Conservation (phyloP, 768 basidiomycete species). For the Rhodocollybia butyracea region DNA sequence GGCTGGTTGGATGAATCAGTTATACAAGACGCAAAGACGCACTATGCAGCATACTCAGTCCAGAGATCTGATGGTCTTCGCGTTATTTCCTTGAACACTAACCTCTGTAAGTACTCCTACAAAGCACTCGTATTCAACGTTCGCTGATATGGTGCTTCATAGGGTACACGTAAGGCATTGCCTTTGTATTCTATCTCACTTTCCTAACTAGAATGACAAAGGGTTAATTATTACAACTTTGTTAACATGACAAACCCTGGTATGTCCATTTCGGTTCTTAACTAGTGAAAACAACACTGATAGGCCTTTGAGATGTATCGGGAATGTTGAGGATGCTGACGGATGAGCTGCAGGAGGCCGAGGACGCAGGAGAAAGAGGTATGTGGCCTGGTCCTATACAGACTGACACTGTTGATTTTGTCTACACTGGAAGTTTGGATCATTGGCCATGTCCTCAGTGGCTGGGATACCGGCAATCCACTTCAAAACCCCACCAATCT, state of each 20-base stretch:
- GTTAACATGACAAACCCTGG: conserved; percentile 66
- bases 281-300: too few relatives aligned
- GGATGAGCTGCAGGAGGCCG: conserved; percentile 74
- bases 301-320: too few relatives aligned
- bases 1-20: conserved; percentile 62
- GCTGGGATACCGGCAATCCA: conserved; percentile 72
- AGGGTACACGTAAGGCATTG: conserved; percentile 28
- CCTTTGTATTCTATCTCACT: background rate
- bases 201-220: conserved; percentile 19
- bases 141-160: background rate
- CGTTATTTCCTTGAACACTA: conserved; percentile 73
- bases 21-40: conserved; percentile 54
- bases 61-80: conserved; percentile 62
- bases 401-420: background rate
- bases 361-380: conserved; percentile 74
- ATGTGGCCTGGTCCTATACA: too few relatives aligned
- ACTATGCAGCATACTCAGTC: conserved; percentile 75
- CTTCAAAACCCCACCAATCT: conserved; percentile 64
- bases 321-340: conserved; percentile 79
- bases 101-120: conserved; percentile 62
- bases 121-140: background rate
- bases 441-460: conserved; percentile 53
- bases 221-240: conserved; percentile 73
- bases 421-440: conserved; percentile 39
- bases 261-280: too few relatives aligned